Conservation (phyloP, 352 stramenopile species). For the Globisporangium nunn region DNA sequence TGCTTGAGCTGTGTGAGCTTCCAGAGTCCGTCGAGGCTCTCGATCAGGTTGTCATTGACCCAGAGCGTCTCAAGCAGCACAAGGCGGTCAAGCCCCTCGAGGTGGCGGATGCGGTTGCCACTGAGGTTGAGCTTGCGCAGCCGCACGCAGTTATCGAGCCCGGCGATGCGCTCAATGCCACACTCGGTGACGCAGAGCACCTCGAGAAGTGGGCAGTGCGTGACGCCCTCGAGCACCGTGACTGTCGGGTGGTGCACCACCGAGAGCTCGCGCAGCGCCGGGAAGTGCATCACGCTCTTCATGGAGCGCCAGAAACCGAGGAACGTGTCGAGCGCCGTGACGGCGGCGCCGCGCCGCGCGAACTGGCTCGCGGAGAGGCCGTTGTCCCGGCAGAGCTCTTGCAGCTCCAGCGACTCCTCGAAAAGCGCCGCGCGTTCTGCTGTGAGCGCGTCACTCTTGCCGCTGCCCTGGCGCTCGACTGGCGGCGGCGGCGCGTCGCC, state of each 20-base stretch:
- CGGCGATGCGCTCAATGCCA: slow-evolving; percentile 37
- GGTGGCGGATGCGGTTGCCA: slow-evolving; percentile 44
- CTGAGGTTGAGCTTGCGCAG: slow-evolving; percentile 70
- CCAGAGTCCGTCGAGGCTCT: slow-evolving; percentile 46
- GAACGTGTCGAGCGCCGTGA: slow-evolving; percentile 64
- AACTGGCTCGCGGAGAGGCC: slow-evolving; percentile 53
- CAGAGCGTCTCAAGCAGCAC: slow-evolving; percentile 64
- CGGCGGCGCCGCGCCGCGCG: slow-evolving; percentile 23
- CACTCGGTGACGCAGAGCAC: slow-evolving; percentile 65
- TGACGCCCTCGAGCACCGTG: slow-evolving; percentile 41
- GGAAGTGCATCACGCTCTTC: slow-evolving; percentile 59
- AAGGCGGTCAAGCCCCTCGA: slow-evolving; percentile 53
- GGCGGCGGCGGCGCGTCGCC: neutral
- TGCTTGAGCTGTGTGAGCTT: slow-evolving; percentile 41
- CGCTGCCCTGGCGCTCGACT: neutral
- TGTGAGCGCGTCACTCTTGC: slow-evolving; percentile 11
- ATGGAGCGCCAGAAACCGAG: slow-evolving; percentile 73
- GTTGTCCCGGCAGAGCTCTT: slow-evolving; percentile 62
- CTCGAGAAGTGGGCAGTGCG: slow-evolving; percentile 45
- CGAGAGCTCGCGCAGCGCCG: slow-evolving; percentile 49
- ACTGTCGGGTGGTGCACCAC: slow-evolving; percentile 76
- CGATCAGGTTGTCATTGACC: slow-evolving; percentile 78
- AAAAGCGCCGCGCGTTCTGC: slow-evolving; percentile 29
- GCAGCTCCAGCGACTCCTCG: slow-evolving; percentile 37
- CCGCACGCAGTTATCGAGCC: slow-evolving; percentile 32